A percentile compares a stretch with the other conserved stretches of the same genome.
These are phyloP conservation scores for Macrocybe gigantea DNA, from an alignment of 768 basidiomycete species.

Conservation along the genomic window DNA sequence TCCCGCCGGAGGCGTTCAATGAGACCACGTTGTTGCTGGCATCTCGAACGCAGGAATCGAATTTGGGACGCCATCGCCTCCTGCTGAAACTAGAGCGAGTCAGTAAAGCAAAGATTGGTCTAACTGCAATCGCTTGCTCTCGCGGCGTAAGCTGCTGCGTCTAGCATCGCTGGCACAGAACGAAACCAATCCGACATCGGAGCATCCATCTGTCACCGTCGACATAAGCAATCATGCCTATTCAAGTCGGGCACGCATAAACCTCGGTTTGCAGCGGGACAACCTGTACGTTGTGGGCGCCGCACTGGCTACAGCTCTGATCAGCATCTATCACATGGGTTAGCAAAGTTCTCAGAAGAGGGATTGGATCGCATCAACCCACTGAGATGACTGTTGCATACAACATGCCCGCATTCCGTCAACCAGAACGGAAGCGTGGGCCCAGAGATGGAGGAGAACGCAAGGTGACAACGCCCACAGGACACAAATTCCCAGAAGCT, in stretches of 20 bases:
- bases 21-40: conserved; percentile 46
- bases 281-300: conserved; percentile 56
- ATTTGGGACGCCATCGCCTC: conserved; percentile 67
- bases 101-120: background rate
- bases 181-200: conserved; percentile 85
- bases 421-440: conserved; percentile 79
- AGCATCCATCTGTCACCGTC: conserved; percentile 52
- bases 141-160: conserved; percentile 58
- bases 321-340: conserved; percentile 46
- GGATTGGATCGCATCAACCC: conserved; percentile 6
- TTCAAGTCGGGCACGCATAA: conserved; percentile 12
- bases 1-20: conserved; percentile 51
- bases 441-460: conserved; percentile 48
- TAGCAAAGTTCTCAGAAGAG: background rate
- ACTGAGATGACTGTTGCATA: conserved; percentile 88
- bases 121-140: conserved; percentile 40
- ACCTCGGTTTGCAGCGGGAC: conserved; percentile 73
- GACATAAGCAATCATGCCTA: too few species aligned
- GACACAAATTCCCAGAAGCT: conserved; percentile 81
- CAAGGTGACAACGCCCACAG: conserved; percentile 66
- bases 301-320: conserved; percentile 72
- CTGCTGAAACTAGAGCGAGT: conserved; percentile 61
- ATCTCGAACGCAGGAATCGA: conserved; percentile 53
- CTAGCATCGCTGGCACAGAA: conserved; percentile 53
- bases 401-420: conserved; percentile 81